phyloP scores from a whole-genome alignment of 108 stramenopile genomes.

The Licmophora abbreviata region DNA sequence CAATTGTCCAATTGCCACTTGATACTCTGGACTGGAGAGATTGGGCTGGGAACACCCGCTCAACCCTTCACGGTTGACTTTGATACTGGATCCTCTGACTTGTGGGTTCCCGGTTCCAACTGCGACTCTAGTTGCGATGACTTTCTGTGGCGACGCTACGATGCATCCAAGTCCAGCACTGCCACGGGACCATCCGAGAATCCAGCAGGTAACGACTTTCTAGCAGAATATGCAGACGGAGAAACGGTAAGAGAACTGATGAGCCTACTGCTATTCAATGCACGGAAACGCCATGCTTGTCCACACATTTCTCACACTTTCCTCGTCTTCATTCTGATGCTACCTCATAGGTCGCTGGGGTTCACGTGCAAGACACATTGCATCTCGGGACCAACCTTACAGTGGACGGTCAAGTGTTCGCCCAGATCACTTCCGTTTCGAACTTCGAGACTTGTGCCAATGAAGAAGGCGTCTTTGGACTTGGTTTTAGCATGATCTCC shows the following conservation, averaged over 20 bases:
- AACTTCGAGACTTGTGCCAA: slow-evolving; percentile 27
- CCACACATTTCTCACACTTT: background rate
- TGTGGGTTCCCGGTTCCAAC: slow-evolving; percentile 87
- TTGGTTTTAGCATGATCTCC: slow-evolving; percentile 23
- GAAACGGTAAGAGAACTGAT: slow-evolving; percentile 15
- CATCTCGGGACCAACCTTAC: slow-evolving; percentile 11
- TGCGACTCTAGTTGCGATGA: slow-evolving; percentile 58
- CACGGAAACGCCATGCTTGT: background rate
- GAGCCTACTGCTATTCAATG: background rate
- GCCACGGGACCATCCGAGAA: slow-evolving; percentile 17
- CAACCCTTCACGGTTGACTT: slow-evolving; percentile 86
- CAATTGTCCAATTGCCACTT: slow-evolving; percentile 41
- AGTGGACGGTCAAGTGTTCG: slow-evolving; percentile 38
- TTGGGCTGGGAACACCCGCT: slow-evolving; percentile 66
- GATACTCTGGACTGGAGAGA: slow-evolving; percentile 35
- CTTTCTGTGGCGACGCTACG: slow-evolving; percentile 50
- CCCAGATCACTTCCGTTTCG: slow-evolving; percentile 23
- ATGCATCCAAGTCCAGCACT: slow-evolving; percentile 33
- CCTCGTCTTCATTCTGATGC: slow-evolving; percentile 23
- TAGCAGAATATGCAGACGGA: slow-evolving; percentile 60
- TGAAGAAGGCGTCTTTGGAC: slow-evolving; percentile 42
- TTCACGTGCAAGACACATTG: slow-evolving; percentile 33
- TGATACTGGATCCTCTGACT: slow-evolving; percentile 92
- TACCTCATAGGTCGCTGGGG: slow-evolving; percentile 52
- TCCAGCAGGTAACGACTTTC: slow-evolving; percentile 43